Evolutionary conservation across 2,329 filamentous ascomycete species (phyloP), one percentile per base, ranked within the genome.

Genomic region (Colletotrichum scovillei): DNA sequence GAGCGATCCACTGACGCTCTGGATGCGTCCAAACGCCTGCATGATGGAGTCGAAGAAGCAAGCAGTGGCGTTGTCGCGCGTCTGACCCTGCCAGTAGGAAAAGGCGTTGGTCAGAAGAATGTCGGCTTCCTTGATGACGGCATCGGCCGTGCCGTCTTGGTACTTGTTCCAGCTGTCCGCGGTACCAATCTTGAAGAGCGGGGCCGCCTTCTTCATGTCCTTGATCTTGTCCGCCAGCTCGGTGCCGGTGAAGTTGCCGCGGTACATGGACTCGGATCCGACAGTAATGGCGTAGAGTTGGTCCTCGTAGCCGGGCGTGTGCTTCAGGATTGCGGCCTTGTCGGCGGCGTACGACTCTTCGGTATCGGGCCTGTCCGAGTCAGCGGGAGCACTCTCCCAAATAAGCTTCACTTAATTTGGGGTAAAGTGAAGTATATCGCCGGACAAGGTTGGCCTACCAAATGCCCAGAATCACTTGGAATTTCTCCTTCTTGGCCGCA

Each of bases 131-230:
- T 82, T 81, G 78, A 93, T 89, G 75, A 93, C 84, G 16, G 88
- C 85, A 80, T 94, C 89, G 52, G 89, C 92, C 30, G 92, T 93
- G 52, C 91, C 92, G 79, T 93, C 92, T 59, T 88, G 86, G 78
- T 87, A 92, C 82, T 92, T 93, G 84, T 93, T 94, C 92, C 92
- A 94, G 79, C 87, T 90, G 82, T 94, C 92, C 8, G 92, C 92
- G 12, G 91, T 93, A 63, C 92, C 92, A 57, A 93, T 86, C 76
- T 87, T 89, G 77, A 91, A 84, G 30, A 80, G 80, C 76, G 88
- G 85, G 79, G 92, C 80, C 38, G 88, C 83, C 53, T 83, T 80
- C 84, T 91, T 89, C 75, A 93, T 88, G 63, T 90, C 86, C 73
- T 88, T 83, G 81, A 94, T 92, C 81, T 91, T 91, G 69, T 82